Conservation (phyloP, 2,329 filamentous ascomycete genomes). For the Fusarium newnesense region DNA sequence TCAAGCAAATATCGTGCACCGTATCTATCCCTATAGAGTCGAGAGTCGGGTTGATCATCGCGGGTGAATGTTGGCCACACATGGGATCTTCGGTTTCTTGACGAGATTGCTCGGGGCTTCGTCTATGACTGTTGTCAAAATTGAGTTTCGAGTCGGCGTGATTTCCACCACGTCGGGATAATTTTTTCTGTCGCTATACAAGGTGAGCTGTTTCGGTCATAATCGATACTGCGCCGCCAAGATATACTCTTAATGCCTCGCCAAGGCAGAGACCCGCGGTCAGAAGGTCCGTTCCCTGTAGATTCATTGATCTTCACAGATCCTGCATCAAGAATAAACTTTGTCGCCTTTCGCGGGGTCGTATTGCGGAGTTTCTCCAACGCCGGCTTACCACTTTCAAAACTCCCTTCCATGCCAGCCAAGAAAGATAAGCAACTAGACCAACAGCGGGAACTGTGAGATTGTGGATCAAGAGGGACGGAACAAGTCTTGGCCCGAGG, state of each 20-base stretch:
- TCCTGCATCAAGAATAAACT: background rate
- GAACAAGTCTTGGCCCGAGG: slow-evolving; percentile 3
- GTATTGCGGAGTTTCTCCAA: background rate
- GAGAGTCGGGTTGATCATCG: too few species aligned
- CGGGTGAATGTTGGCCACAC: background rate
- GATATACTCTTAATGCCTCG: background rate
- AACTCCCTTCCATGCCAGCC: background rate
- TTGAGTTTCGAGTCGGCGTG: background rate
- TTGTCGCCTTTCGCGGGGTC: background rate
- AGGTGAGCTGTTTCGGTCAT: background rate
- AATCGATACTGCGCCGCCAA: background rate
- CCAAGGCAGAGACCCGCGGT: rapidly evolving
- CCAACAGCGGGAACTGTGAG: background rate
- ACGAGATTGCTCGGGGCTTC: rapidly evolving
- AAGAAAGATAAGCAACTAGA: background rate
- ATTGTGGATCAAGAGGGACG: background rate
- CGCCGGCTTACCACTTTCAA: background rate
- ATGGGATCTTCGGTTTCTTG: background rate
- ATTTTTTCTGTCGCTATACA: background rate
- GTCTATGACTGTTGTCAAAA: background rate
- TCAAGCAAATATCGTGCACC: background rate
- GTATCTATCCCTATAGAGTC: rapidly evolving
- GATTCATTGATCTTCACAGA: background rate
- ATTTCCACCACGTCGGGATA: background rate
- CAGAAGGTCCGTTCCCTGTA: background rate